phyloP scores from a whole-genome alignment of 257 asterid genomes.

The Solanum stenotomum region DNA sequence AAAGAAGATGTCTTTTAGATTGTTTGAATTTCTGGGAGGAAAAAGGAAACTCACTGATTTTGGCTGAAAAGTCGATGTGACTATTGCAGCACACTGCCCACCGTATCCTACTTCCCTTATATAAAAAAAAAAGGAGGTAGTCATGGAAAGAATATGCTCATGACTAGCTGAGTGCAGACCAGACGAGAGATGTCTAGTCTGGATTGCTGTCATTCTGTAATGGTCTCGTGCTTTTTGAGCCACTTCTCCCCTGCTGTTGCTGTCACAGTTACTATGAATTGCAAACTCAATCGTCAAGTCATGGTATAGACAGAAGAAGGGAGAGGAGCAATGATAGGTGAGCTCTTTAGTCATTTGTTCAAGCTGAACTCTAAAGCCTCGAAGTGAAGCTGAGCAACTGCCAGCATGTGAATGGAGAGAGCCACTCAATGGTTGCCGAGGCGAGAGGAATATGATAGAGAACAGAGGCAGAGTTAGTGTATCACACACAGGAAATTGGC shows the following conservation, averaged over 20 bases:
- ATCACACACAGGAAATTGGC: not conserved
- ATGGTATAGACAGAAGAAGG: not conserved
- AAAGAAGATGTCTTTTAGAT: not conserved
- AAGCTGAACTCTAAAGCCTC: not conserved
- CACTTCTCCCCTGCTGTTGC: not conserved
- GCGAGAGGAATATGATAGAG: not conserved
- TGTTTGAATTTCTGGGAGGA: not conserved
- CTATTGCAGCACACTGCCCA: not conserved
- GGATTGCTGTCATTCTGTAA: not conserved
- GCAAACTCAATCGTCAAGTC: not conserved
- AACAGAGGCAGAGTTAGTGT: not conserved
- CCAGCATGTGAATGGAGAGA: not conserved
- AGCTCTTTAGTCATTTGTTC: not conserved
- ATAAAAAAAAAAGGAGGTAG: not conserved
- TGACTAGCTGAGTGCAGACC: not conserved
- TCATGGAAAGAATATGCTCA: not conserved
- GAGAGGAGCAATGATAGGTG: not conserved
- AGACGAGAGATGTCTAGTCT: not conserved
- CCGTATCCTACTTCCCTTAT: not conserved
- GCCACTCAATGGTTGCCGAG: not conserved
- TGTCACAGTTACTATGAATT: not conserved
- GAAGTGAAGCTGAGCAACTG: not conserved
- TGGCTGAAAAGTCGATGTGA: not conserved
- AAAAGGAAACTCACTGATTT: not conserved
- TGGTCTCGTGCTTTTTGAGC: not conserved